Evolutionary conservation across 164 flowering plant genomes (phyloP).

Genomic region (Aristolochia contorta): DNA sequence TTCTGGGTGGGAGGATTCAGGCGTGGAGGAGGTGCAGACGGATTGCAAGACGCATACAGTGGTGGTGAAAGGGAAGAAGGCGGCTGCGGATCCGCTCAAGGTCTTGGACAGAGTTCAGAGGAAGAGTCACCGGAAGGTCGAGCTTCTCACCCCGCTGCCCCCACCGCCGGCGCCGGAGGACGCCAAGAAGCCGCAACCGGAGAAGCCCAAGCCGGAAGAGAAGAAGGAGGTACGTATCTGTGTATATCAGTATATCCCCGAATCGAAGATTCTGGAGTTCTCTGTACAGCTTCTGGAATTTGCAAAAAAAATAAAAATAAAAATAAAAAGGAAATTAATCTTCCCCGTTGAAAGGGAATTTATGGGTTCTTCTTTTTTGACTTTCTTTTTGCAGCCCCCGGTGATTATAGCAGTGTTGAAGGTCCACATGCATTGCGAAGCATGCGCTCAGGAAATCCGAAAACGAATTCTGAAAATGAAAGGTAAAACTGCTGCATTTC

Average conservation of each 20-base stretch:
- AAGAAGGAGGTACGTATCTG: constrained; percentile 9
- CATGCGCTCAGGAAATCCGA: constrained; percentile 66
- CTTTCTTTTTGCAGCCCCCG: constrained; percentile 31
- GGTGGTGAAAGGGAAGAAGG: constrained; percentile 11
- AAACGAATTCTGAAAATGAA: constrained; percentile 70
- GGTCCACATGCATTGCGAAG: constrained; percentile 91
- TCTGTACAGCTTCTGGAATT: too few species aligned
- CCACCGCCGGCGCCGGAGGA: constrained; percentile 10
- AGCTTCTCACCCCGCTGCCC: constrained; percentile 9
- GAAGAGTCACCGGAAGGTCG: constrained; percentile 14
- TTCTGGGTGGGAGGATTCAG: not conserved
- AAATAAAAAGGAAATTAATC: too few species aligned
- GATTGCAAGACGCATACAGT: constrained; percentile 11
- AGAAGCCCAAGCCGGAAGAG: constrained; percentile 10
- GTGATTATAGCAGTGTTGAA: constrained; percentile 51
- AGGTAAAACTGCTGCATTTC: constrained; percentile 27
- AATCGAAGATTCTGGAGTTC: not conserved
- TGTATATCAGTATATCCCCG: too few species aligned
- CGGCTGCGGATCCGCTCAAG: constrained; percentile 12
- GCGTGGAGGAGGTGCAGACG: constrained; percentile 11
- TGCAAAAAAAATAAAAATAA: too few species aligned
- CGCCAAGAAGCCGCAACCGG: constrained; percentile 22
- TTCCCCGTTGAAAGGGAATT: too few species aligned
- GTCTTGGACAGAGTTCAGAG: constrained; percentile 9
- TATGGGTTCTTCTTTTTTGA: not conserved